phyloP scores from a whole-genome alignment of 2,329 filamentous ascomycete species.

The Alternaria brassicicola region DNA sequence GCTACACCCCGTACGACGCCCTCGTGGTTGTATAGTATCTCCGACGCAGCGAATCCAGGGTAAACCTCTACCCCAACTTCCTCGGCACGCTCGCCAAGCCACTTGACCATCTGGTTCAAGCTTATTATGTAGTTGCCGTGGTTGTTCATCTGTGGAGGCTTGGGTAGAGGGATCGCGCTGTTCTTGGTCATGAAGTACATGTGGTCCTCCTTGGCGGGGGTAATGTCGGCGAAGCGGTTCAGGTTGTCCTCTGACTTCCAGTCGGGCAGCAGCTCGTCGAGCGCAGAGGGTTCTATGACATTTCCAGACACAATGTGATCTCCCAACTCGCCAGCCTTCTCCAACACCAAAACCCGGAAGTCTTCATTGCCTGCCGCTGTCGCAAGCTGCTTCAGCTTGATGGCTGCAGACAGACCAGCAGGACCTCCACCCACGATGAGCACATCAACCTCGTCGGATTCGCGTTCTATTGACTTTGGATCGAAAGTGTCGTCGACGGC shows the following conservation, averaged over 20 bases:
- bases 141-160: slow-evolving; percentile 97
- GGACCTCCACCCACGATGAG: slow-evolving; percentile 97
- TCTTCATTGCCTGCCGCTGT: slow-evolving; percentile 95
- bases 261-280: slow-evolving; percentile 90
- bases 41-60: slow-evolving; percentile 91
- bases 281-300: slow-evolving; percentile 85
- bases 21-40: slow-evolving; percentile 85
- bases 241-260: slow-evolving; percentile 92
- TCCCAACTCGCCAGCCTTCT: slow-evolving; percentile 94
- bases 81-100: slow-evolving; percentile 95
- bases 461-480: slow-evolving; percentile 71
- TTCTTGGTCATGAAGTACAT: slow-evolving; percentile 95
- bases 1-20: slow-evolving; percentile 92
- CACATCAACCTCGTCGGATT: slow-evolving; percentile 92
- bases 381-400: slow-evolving; percentile 92
- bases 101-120: slow-evolving; percentile 92
- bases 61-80: slow-evolving; percentile 96
- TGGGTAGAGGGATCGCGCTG: slow-evolving; percentile 77
- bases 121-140: slow-evolving; percentile 97
- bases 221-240: slow-evolving; percentile 84
- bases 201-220: slow-evolving; percentile 79
- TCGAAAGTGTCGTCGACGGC: slow-evolving; percentile 53
- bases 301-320: slow-evolving; percentile 96
- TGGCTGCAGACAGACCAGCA: slow-evolving; percentile 88
- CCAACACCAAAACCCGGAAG: slow-evolving; percentile 88